Percentiles rank a stretch among this genome's conserved stretches.
phyloP scores from a whole-genome alignment of 2,329 filamentous ascomycete species.

The Pseudogymnoascus pannorum region DNA sequence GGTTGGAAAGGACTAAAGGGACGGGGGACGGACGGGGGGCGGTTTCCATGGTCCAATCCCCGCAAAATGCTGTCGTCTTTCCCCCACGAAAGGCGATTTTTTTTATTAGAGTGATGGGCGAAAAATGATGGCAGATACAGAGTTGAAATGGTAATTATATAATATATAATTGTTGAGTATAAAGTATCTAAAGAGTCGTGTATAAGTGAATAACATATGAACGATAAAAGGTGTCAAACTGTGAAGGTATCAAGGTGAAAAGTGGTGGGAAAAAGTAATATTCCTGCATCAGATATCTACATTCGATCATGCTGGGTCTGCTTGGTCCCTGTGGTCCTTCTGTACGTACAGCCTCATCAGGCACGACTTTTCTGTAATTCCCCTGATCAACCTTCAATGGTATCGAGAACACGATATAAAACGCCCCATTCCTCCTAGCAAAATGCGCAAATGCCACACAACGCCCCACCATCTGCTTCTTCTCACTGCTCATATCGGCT shows the following conservation, averaged over 20 bases:
- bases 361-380: not conserved
- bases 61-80: not conserved
- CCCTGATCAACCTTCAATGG: slow-evolving; percentile 5
- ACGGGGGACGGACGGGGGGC: not conserved
- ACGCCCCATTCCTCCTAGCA: slow-evolving; percentile 6
- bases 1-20: not conserved
- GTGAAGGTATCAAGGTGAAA: not conserved
- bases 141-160: not conserved
- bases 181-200: not conserved
- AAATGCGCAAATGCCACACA: slow-evolving; percentile 7
- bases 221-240: not conserved
- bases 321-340: not conserved
- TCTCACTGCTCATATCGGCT: slow-evolving; percentile 52
- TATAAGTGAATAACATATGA: not conserved
- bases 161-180: not conserved
- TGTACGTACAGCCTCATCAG: not conserved
- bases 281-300: slow-evolving; percentile 4
- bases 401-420: slow-evolving; percentile 8
- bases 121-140: not conserved
- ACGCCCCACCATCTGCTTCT: not conserved
- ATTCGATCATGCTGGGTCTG: slow-evolving; percentile 11
- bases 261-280: not conserved
- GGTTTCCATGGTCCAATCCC: not conserved
- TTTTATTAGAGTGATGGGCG: not conserved
- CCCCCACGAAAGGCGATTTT: not conserved